A percentile compares a stretch with the other conserved stretches of the same genome.
Conservation (phyloP, 345 rosid genomes). For the Mallotus nudiflorus region DNA sequence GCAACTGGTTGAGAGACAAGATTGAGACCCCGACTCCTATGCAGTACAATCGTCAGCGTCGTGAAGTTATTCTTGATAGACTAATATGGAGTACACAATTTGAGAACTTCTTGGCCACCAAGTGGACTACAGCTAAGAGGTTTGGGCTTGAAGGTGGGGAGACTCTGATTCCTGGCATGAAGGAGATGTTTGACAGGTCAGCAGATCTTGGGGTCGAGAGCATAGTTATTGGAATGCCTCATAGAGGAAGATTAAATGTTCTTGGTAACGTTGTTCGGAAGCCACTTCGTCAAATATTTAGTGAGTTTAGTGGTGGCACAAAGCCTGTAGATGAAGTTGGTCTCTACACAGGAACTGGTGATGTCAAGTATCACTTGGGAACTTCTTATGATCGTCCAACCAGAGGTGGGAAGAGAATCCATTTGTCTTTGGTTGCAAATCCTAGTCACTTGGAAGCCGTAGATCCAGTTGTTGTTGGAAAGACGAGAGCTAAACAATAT, state of each 20-base stretch:
- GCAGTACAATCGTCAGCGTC: slow-evolving; percentile 67
- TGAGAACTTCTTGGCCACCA: slow-evolving; percentile 84
- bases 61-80: slow-evolving; percentile 75
- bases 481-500: slow-evolving; percentile 82
- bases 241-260: slow-evolving; percentile 77
- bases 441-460: slow-evolving; percentile 94
- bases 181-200: slow-evolving; percentile 81
- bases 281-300: slow-evolving; percentile 77
- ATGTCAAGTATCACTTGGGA: slow-evolving; percentile 82
- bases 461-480: slow-evolving; percentile 79
- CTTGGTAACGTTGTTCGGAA: slow-evolving; percentile 80
- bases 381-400: slow-evolving; percentile 90
- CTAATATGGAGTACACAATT: slow-evolving; percentile 80
- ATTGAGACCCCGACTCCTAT: slow-evolving; percentile 79
- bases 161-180: slow-evolving; percentile 87
- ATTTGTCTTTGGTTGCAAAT: slow-evolving; percentile 80
- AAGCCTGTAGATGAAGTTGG: slow-evolving; percentile 83
- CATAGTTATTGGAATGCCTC: slow-evolving; percentile 80
- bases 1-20: slow-evolving; percentile 86
- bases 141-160: slow-evolving; percentile 94
- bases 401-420: slow-evolving; percentile 82
- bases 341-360: slow-evolving; percentile 81
- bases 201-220: slow-evolving; percentile 83
- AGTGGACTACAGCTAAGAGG: slow-evolving; percentile 86
- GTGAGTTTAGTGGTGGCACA: slow-evolving; percentile 80